A percentile compares a stretch with the other conserved stretches of the same genome.
Evolutionary conservation across 1,284 basidiomycete species (phyloP).

Genomic region (Leccinum griseonigrum): DNA sequence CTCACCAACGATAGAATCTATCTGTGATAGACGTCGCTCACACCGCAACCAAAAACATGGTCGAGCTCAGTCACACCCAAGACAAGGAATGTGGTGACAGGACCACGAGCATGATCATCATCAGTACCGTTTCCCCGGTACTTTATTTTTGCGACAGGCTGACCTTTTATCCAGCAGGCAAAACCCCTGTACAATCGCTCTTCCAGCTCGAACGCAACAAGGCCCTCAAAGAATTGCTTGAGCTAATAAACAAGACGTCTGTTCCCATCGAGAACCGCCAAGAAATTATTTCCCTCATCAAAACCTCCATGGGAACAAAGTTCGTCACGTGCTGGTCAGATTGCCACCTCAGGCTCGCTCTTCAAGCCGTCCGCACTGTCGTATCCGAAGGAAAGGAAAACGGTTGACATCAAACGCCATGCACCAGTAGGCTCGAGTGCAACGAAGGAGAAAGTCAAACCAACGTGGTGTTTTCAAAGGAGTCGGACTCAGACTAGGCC

Average conservation of each 20-base stretch:
- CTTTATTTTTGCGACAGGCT: too few species aligned
- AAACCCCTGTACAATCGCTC: slow-evolving; percentile 93
- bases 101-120: slow-evolving; percentile 97
- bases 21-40: slow-evolving; percentile 98
- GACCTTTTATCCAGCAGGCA: slow-evolving; percentile 65
- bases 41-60: slow-evolving; percentile 99
- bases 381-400: slow-evolving; percentile 64
- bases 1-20: slow-evolving; percentile 95
- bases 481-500: slow-evolving; percentile 75
- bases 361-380: slow-evolving; percentile 90
- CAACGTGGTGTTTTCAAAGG: slow-evolving; percentile 97
- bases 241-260: slow-evolving; percentile 85
- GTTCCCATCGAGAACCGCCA: slow-evolving; percentile 85
- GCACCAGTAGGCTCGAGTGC: slow-evolving; percentile 95
- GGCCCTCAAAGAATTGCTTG: slow-evolving; percentile 88
- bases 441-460: slow-evolving; percentile 99
- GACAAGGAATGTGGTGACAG: slow-evolving; percentile 99
- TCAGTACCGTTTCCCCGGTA: slow-evolving; percentile 51
- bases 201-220: slow-evolving; percentile 94
- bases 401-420: slow-evolving; percentile 97
- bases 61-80: slow-evolving; percentile 95
- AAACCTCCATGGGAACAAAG: slow-evolving; percentile 98
- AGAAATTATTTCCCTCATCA: slow-evolving; percentile 96
- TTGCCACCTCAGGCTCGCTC: slow-evolving; percentile 73
- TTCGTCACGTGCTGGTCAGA: slow-evolving; percentile 96